Evolutionary conservation across 768 basidiomycete genomes (phyloP).

Genomic region (Kwoniella bestiolae): DNA sequence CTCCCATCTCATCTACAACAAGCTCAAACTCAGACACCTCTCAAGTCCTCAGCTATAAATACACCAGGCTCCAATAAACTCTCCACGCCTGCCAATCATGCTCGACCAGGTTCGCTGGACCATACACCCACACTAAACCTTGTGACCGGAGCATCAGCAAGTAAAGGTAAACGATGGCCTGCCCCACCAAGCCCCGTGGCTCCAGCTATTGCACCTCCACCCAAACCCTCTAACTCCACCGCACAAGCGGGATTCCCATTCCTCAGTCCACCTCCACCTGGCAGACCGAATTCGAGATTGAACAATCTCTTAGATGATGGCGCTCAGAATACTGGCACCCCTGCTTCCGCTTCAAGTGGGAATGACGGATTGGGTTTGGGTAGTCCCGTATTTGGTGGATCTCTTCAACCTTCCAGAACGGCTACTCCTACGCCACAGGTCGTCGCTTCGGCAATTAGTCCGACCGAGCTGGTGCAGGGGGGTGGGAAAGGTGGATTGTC

Average conservation of each 20-base stretch:
- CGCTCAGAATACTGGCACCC: neutral
- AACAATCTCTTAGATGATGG: slow-evolving; percentile 13
- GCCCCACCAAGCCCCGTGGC: slow-evolving; percentile 46
- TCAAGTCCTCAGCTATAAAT: neutral
- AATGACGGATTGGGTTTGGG: slow-evolving; percentile 10
- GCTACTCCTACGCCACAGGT: neutral
- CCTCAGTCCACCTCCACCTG: slow-evolving; percentile 43
- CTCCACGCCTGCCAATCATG: slow-evolving; percentile 16
- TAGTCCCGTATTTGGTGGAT: slow-evolving; percentile 11
- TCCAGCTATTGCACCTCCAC: slow-evolving; percentile 42
- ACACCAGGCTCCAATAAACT: neutral
- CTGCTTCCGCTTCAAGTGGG: neutral
- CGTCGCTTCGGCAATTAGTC: neutral
- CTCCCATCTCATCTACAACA: neutral
- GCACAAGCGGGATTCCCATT: slow-evolving; percentile 31
- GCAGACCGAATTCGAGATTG: slow-evolving; percentile 28
- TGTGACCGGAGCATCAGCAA: slow-evolving; percentile 30
- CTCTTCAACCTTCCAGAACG: slow-evolving; percentile 1
- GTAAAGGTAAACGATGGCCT: slow-evolving; percentile 47
- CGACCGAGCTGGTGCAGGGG: slow-evolving; percentile 1
- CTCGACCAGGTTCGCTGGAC: slow-evolving; percentile 31
- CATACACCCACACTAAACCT: slow-evolving; percentile 42
- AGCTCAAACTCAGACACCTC: slow-evolving; percentile 10
- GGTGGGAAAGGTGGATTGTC: slow-evolving; percentile 66
- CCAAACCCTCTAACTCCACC: slow-evolving; percentile 5